These are phyloP conservation scores for Blastocystis sp. DNA, from an alignment of 352 stramenopile species.

Conservation along the genomic window DNA sequence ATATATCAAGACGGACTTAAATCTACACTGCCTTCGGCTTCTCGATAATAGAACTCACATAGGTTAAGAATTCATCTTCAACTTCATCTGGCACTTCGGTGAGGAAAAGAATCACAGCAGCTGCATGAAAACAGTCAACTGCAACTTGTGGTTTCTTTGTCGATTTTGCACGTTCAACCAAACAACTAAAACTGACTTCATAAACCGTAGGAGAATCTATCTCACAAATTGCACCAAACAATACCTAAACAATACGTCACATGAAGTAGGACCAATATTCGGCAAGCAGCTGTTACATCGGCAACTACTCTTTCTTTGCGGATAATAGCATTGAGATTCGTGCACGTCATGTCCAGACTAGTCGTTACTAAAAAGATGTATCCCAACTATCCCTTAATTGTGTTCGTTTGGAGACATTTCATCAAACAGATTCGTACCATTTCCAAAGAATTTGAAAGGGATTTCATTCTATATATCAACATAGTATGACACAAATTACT, in stretches of 20 bases:
- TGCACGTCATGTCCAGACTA: constrained; percentile 11
- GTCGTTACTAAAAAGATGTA: neutral
- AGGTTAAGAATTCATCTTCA: constrained; percentile 55
- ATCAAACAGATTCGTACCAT: constrained; percentile 6
- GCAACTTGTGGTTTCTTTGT: constrained; percentile 27
- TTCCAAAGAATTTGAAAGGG: neutral
- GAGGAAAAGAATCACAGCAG: constrained; percentile 55
- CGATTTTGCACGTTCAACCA: neutral
- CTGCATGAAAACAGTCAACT: constrained; percentile 3
- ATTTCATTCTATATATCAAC: constrained; percentile 22
- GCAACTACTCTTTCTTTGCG: neutral
- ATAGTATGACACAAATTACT: neutral
- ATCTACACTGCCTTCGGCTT: neutral
- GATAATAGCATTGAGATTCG: neutral
- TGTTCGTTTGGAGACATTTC: neutral
- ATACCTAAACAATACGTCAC: neutral
- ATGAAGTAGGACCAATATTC: constrained; percentile 24
- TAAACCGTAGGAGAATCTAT: constrained; percentile 25
- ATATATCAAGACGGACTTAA: neutral
- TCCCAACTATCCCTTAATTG: constrained; percentile 10
- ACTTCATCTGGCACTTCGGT: constrained; percentile 64
- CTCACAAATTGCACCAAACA: neutral
- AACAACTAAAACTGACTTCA: neutral
- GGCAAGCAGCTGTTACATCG: neutral
- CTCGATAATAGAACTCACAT: neutral